A percentile compares a stretch with the other conserved stretches of the same genome.
phyloP scores from a whole-genome alignment of 805 yeast genomes.

The Priceomyces medius region DNA sequence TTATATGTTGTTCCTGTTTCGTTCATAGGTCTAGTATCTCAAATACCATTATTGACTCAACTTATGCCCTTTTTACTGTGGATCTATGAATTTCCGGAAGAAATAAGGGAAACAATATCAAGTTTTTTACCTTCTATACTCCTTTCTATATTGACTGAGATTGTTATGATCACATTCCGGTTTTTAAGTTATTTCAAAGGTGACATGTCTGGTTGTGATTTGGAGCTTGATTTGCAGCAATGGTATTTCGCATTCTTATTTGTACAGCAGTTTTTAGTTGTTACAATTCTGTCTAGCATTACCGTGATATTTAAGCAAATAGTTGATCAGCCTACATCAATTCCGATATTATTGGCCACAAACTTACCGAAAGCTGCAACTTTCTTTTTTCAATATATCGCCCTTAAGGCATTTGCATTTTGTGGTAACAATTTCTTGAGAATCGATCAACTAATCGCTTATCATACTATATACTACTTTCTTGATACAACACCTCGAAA shows the following conservation, averaged over 20 bases:
- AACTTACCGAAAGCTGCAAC: slow-evolving; percentile 85
- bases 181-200: slow-evolving; percentile 56
- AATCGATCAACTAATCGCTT: slow-evolving; percentile 48
- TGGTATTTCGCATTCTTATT: slow-evolving; percentile 80
- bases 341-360: slow-evolving; percentile 69
- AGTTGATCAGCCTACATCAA: slow-evolving; percentile 66
- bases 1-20: slow-evolving; percentile 84
- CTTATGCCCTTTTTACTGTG: slow-evolving; percentile 60
- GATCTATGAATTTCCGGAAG: slow-evolving; percentile 54
- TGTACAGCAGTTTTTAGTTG: slow-evolving; percentile 80
- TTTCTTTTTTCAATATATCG: slow-evolving; percentile 76
- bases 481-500: slow-evolving; percentile 63
- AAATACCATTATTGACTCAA: slow-evolving; percentile 61
- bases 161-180: slow-evolving; percentile 59
- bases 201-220: slow-evolving; percentile 55
- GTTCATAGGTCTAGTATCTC: slow-evolving; percentile 71
- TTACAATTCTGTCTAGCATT: slow-evolving; percentile 79
- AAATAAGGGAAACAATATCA: slow-evolving; percentile 52
- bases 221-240: slow-evolving; percentile 69
- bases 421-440: slow-evolving; percentile 72
- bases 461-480: slow-evolving; percentile 32
- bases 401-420: slow-evolving; percentile 72
- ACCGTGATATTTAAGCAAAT: slow-evolving; percentile 61
- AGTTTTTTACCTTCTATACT: slow-evolving; percentile 68
- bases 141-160: slow-evolving; percentile 60